Percentiles rank a stretch among this genome's conserved stretches.
Evolutionary conservation across 2,329 filamentous ascomycete species (phyloP).

Genomic region (Penicillium sp.): DNA sequence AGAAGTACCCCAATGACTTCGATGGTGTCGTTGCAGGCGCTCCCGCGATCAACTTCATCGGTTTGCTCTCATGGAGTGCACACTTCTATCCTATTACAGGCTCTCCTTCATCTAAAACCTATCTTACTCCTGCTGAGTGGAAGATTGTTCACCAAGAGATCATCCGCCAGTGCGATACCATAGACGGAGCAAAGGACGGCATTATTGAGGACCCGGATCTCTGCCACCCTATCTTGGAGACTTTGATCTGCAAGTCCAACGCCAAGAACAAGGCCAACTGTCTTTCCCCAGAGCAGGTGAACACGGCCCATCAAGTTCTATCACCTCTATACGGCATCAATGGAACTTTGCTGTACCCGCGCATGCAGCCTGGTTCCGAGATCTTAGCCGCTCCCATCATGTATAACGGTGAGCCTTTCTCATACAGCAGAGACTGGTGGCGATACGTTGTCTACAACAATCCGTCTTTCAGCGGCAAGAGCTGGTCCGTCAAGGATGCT

Average conservation of each 20-base stretch:
- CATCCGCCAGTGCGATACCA: constrained; percentile 37
- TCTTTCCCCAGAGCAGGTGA: constrained; percentile 35
- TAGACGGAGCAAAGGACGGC: constrained; percentile 39
- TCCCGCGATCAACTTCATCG: constrained; percentile 49
- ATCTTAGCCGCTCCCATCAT: constrained; percentile 32
- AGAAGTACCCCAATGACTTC: constrained; percentile 53
- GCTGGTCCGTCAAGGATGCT: constrained; percentile 44
- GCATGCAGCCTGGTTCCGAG: constrained; percentile 42
- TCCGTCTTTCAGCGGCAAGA: constrained; percentile 43
- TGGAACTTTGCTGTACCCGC: constrained; percentile 37
- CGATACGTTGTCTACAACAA: constrained; percentile 50
- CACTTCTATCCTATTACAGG: constrained; percentile 49
- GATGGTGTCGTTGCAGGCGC: constrained; percentile 54
- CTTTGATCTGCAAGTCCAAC: constrained; percentile 34
- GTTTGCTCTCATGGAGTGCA: constrained; percentile 49
- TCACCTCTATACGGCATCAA: constrained; percentile 38
- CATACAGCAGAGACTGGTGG: constrained; percentile 49
- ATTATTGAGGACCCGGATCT: constrained; percentile 44
- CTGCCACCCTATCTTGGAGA: constrained; percentile 38
- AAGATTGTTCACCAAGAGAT: constrained; percentile 41
- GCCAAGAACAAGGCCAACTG: constrained; percentile 28
- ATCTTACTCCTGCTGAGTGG: constrained; percentile 36
- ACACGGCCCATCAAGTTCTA: constrained; percentile 35
- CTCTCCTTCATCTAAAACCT: constrained; percentile 36
- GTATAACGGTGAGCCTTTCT: constrained; percentile 42